A percentile compares a stretch with the other conserved stretches of the same genome.
Evolutionary conservation across 768 basidiomycete species (phyloP).

Genomic region (Filobasidium floriforme): DNA sequence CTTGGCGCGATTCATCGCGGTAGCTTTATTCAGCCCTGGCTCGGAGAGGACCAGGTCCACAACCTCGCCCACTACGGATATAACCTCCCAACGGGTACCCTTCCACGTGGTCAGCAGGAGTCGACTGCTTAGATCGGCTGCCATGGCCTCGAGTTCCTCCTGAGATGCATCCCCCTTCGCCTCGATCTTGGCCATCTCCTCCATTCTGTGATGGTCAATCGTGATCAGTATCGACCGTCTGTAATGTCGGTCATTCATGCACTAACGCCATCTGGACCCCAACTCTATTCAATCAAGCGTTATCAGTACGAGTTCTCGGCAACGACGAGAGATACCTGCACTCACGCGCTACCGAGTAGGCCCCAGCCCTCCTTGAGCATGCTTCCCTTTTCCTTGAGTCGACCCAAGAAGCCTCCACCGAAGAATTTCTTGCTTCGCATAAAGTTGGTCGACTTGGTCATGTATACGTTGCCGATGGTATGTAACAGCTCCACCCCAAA

Average conservation of each 20-base stretch:
- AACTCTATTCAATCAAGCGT: slow-evolving; percentile 46
- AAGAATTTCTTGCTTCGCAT: slow-evolving; percentile 85
- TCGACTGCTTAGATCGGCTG: slow-evolving; percentile 85
- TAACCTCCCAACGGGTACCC: slow-evolving; percentile 89
- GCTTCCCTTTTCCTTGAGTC: slow-evolving; percentile 86
- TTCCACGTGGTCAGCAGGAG: slow-evolving; percentile 97
- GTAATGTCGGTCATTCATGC: not conserved
- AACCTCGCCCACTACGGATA: slow-evolving; percentile 59
- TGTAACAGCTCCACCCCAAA: slow-evolving; percentile 95
- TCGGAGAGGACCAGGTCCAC: slow-evolving; percentile 81
- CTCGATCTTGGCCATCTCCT: slow-evolving; percentile 87
- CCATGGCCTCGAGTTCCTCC: slow-evolving; percentile 74
- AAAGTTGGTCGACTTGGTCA: slow-evolving; percentile 83
- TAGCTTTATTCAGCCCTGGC: slow-evolving; percentile 60
- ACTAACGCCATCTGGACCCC: slow-evolving; percentile 60
- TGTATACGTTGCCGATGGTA: slow-evolving; percentile 83
- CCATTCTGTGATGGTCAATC: slow-evolving; percentile 50
- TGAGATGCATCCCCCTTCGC: slow-evolving; percentile 80
- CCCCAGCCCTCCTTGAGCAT: slow-evolving; percentile 96
- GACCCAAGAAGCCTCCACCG: slow-evolving; percentile 76
- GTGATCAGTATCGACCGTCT: too few species aligned
- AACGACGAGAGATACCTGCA: not conserved
- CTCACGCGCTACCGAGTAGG: slow-evolving; percentile 89
- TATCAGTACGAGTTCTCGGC: not conserved
- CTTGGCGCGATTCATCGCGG: slow-evolving; percentile 76